A percentile compares a stretch with the other conserved stretches of the same genome.
Conservation (phyloP, 352 stramenopile genomes). For the Phytophthora litchii region DNA sequence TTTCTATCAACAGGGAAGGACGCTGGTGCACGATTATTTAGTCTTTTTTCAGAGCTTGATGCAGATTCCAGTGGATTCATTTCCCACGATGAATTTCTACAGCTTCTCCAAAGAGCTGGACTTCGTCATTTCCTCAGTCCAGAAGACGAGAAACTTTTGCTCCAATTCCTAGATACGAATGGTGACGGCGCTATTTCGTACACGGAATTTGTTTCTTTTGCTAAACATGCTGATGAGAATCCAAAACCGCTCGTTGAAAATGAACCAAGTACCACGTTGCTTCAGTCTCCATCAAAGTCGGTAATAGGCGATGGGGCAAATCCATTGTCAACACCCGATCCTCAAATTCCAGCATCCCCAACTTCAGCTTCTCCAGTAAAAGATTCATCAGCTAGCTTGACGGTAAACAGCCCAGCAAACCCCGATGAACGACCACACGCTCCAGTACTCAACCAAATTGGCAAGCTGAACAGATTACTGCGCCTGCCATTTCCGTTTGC, state of each 20-base stretch:
- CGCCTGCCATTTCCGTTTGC: slow-evolving; percentile 65
- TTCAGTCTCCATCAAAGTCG: slow-evolving; percentile 31
- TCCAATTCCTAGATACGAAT: slow-evolving; percentile 76
- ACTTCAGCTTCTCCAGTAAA: slow-evolving; percentile 20
- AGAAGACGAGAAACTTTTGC: slow-evolving; percentile 68
- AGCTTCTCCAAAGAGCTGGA: slow-evolving; percentile 66
- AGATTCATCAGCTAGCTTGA: slow-evolving; percentile 12
- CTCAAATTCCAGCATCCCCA: slow-evolving; percentile 4
- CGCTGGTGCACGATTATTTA: slow-evolving; percentile 45
- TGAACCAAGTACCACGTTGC: slow-evolving; percentile 9
- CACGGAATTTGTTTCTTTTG: slow-evolving; percentile 73
- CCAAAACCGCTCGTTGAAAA: slow-evolving; percentile 38
- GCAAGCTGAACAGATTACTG: slow-evolving; percentile 54
- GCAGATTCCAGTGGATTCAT: slow-evolving; percentile 58
- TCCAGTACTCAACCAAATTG: slow-evolving; percentile 42
- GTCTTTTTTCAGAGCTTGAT: slow-evolving; percentile 65
- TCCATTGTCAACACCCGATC: slow-evolving; percentile 13
- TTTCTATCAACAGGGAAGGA: slow-evolving; percentile 69
- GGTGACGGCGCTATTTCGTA: slow-evolving; percentile 67
- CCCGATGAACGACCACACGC: slow-evolving; percentile 17
- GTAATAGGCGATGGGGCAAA: slow-evolving; percentile 11
- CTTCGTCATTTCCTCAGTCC: slow-evolving; percentile 60
- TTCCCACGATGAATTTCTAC: slow-evolving; percentile 66
- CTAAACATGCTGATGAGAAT: slow-evolving; percentile 46
- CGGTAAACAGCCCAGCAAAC: slow-evolving; percentile 9